Percentiles rank a stretch among this genome's conserved stretches.
Evolutionary conservation across 2,329 filamentous ascomycete species (phyloP).

Genomic region (Zymoseptoria passerinii): DNA sequence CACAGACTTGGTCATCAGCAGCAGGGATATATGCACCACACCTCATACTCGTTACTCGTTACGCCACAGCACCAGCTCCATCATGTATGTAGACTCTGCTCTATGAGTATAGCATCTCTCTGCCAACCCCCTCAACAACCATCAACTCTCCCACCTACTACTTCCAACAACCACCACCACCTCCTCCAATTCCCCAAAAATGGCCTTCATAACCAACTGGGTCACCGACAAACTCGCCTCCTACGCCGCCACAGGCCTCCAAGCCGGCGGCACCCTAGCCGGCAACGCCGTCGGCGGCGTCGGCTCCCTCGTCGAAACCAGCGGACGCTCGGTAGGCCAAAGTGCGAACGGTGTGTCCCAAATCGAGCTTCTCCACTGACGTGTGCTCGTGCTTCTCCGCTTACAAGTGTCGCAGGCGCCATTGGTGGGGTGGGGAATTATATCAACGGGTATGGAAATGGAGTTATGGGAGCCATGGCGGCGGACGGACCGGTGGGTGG

Average conservation of each 20-base stretch:
- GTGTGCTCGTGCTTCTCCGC: constrained; percentile 1
- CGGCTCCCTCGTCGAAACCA: constrained; percentile 27
- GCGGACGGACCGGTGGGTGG: constrained; percentile 22
- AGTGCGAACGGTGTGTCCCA: constrained; percentile 22
- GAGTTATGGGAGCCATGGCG: constrained; percentile 24
- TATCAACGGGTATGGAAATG: constrained; percentile 30
- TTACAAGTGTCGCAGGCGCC: constrained; percentile 27
- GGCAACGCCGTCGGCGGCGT: constrained; percentile 32
- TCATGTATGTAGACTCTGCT: neutral
- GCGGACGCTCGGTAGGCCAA: constrained; percentile 27
- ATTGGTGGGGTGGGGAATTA: constrained; percentile 28
- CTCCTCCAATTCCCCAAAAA: constrained; percentile 2
- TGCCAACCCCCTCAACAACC: neutral
- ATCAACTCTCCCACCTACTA: neutral
- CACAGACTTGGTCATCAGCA: neutral
- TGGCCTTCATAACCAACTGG: constrained; percentile 25
- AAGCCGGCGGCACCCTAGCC: constrained; percentile 31
- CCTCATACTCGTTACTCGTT: neutral
- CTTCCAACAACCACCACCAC: neutral
- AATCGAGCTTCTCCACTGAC: constrained; percentile 11
- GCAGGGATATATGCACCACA: neutral
- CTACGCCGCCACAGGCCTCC: constrained; percentile 28
- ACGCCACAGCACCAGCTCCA: neutral
- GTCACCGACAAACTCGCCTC: constrained; percentile 26
- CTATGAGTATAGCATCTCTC: neutral